Evolutionary conservation across 257 asterid species (phyloP).

Genomic region (Solanum chmielewskii): DNA sequence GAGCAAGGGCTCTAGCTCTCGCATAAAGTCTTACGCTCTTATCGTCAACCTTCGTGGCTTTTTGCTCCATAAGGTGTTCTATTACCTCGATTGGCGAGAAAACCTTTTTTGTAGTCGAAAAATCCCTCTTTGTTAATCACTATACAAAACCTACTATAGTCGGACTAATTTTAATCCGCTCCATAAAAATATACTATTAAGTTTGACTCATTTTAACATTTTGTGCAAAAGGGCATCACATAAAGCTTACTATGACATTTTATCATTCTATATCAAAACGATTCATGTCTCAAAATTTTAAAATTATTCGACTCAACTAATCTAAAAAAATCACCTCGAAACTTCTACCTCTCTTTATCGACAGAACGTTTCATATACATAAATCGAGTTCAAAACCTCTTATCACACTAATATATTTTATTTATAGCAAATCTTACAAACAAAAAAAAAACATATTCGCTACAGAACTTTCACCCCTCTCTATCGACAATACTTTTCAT

Average conservation of each 20-base stretch:
- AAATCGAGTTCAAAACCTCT: not conserved
- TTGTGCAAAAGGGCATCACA: no score
- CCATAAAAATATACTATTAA: no score
- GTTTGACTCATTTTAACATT: not conserved
- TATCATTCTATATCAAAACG: not conserved
- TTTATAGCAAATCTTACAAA: not conserved
- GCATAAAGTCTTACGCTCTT: no score
- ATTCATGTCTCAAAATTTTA: not conserved
- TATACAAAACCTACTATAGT: no score
- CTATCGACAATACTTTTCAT: not conserved
- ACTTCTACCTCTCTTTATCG: not conserved
- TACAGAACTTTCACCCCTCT: not conserved
- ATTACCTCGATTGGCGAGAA: no score
- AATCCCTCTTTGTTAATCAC: not conserved
- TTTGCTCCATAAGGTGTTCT: no score
- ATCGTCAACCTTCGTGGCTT: no score
- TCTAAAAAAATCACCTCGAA: not conserved
- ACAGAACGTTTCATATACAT: not conserved
- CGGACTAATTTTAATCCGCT: not conserved
- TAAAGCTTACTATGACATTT: not conserved
- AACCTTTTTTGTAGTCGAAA: rapidly evolving
- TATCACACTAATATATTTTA: not conserved
- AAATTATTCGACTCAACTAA: not conserved
- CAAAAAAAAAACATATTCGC: not conserved
- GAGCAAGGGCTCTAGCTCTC: no score